These are phyloP conservation scores for Neurospora terricola DNA, from an alignment of 495 filamentous ascomycete species.

Conservation along the genomic window DNA sequence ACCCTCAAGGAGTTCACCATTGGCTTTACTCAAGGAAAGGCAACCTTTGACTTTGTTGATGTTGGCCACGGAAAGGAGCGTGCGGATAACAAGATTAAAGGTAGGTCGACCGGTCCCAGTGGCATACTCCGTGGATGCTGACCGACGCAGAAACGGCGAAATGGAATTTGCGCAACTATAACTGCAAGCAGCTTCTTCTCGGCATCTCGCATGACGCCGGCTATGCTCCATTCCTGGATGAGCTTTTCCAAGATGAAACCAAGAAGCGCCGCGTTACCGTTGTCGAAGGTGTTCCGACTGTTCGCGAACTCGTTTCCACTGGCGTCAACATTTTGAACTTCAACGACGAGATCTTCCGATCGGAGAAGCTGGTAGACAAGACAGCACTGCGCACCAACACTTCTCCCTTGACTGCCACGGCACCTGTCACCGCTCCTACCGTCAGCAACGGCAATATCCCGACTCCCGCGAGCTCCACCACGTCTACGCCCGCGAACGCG, in stretches of 20 bases:
- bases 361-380: conserved; percentile 40
- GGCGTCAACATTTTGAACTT: conserved; percentile 52
- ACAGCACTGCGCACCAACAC: neutral
- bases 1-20: conserved; percentile 58
- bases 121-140: neutral
- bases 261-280: conserved; percentile 55
- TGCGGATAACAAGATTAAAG: conserved; percentile 65
- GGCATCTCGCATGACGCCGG: conserved; percentile 69
- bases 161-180: conserved; percentile 57
- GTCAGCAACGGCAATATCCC: conserved; percentile 2
- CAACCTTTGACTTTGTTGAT: conserved; percentile 67
- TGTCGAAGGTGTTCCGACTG: conserved; percentile 64
- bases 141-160: conserved; percentile 42
- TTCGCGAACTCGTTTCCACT: conserved; percentile 49
- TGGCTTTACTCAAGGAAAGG: conserved; percentile 65
- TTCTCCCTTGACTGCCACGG: neutral
- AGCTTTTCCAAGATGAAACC: conserved; percentile 45
- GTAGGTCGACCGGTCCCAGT: conserved; percentile 25
- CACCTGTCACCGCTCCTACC: neutral
- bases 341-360: conserved; percentile 53
- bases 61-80: conserved; percentile 59
- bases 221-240: conserved; percentile 61
- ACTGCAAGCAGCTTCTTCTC: conserved; percentile 74
- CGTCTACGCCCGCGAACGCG: conserved; percentile 7
- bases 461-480: neutral